A percentile compares a stretch with the other conserved stretches of the same genome.
Evolutionary conservation across 1,139 yeast genomes (phyloP).

Genomic region (Zygosaccharomyces pseudobailii): DNA sequence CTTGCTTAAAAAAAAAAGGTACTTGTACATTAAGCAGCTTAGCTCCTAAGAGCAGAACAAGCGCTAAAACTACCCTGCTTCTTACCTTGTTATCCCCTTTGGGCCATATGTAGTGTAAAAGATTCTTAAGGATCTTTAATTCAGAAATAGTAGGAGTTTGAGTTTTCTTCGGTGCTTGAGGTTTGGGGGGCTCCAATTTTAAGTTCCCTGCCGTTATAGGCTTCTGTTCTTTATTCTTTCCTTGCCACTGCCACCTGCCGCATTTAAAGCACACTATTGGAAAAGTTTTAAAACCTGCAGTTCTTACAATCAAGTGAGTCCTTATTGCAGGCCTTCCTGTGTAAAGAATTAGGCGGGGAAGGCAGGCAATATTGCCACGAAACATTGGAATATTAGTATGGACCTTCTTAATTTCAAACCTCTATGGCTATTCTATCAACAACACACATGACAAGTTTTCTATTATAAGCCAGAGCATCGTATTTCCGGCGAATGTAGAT

Average conservation of each 20-base stretch:
- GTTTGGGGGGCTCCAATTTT: slow-evolving; percentile 9
- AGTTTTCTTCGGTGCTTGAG: slow-evolving; percentile 6
- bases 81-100: slow-evolving; percentile 64
- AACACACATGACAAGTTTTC: too few relatives aligned
- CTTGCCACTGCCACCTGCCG: not conserved
- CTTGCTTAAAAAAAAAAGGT: slow-evolving; percentile 87
- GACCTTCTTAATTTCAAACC: too few relatives aligned
- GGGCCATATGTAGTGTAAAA: slow-evolving; percentile 88
- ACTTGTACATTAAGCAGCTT: slow-evolving; percentile 90
- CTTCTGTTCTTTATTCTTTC: not conserved
- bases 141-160: slow-evolving; percentile 44
- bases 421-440: too few relatives aligned
- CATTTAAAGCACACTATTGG: not conserved
- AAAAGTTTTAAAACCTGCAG: not conserved
- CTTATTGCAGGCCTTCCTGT: not conserved
- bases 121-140: slow-evolving; percentile 53
- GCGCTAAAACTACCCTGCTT: slow-evolving; percentile 69
- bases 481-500: not conserved
- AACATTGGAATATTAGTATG: not conserved
- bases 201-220: not conserved
- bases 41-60: slow-evolving; percentile 67
- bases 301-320: not conserved
- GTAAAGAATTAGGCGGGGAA: not conserved
- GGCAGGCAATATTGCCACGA: not conserved
- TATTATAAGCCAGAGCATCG: not conserved